A percentile compares a stretch with the other conserved stretches of the same genome.
phyloP scores from a whole-genome alignment of 345 rosid genomes.

The Hibiscus mutabilis region DNA sequence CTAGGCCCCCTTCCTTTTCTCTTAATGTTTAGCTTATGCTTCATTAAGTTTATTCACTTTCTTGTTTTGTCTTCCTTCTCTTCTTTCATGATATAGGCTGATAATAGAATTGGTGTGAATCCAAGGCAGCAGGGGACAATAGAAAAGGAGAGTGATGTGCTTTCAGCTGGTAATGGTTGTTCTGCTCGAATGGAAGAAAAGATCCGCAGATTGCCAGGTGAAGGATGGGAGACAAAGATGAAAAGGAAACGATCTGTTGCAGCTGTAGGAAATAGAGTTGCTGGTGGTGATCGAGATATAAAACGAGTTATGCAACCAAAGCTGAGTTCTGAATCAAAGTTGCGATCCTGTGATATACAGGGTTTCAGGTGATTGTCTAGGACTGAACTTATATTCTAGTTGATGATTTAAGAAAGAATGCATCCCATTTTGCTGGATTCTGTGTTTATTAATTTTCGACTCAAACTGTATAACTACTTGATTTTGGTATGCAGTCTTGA shows the following conservation, averaged over 20 bases:
- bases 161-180: constrained; percentile 44
- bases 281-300: constrained; percentile 51
- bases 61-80: neutral
- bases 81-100: constrained; percentile 34
- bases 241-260: constrained; percentile 91
- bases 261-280: constrained; percentile 53
- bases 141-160: constrained; percentile 64
- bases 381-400: constrained; percentile 1
- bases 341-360: constrained; percentile 62
- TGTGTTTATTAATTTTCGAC: neutral
- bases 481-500: neutral
- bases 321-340: constrained; percentile 53
- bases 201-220: constrained; percentile 78
- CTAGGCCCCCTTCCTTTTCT: neutral
- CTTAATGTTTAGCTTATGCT: neutral
- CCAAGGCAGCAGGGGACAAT: constrained; percentile 47
- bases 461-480: neutral
- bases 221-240: constrained; percentile 90
- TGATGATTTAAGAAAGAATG: neutral
- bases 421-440: neutral
- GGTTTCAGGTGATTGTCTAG: constrained; percentile 53
- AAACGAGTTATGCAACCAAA: constrained; percentile 56
- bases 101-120: constrained; percentile 34
- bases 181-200: constrained; percentile 60
- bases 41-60: neutral